Evolutionary conservation across 495 filamentous ascomycete species (phyloP).

Genomic region (Talaromyces stipitatus): DNA sequence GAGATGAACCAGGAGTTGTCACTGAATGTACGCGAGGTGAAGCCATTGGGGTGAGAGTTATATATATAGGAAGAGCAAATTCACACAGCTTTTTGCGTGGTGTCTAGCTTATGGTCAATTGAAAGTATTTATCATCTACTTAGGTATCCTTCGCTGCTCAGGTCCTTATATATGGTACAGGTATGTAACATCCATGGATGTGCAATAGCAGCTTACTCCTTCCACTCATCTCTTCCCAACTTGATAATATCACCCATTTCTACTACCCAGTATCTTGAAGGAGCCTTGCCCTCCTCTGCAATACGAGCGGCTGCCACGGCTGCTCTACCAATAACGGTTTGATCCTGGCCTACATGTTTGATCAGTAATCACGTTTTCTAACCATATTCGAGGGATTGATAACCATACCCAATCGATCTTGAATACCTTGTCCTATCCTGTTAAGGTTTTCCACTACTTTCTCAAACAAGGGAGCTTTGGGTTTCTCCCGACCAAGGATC

Average conservation of each 20-base stretch:
- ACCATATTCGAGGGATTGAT: neutral
- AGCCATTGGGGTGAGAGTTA: too few species aligned
- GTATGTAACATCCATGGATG: too few species aligned
- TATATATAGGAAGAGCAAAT: too few species aligned
- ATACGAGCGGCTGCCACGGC: conserved; percentile 27
- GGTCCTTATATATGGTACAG: too few species aligned
- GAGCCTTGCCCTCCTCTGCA: conserved; percentile 26
- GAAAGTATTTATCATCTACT: too few species aligned
- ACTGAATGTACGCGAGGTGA: too few species aligned
- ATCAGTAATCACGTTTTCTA: neutral
- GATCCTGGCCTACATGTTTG: conserved; percentile 21
- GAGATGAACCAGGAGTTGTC: too few species aligned
- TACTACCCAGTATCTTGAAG: conserved; percentile 25
- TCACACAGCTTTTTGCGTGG: too few species aligned
- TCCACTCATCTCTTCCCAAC: conserved; percentile 29
- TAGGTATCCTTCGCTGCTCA: too few species aligned
- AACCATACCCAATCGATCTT: conserved; percentile 25
- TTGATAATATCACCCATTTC: conserved; percentile 28
- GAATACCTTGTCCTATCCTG: conserved; percentile 18
- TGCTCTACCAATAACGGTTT: conserved; percentile 26
- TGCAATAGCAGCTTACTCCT: conserved; percentile 12
- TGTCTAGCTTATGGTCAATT: too few species aligned
- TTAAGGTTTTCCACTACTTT: conserved; percentile 18
- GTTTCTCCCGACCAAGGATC: conserved; percentile 26
- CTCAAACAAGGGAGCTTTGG: conserved; percentile 24